phyloP scores from a whole-genome alignment of 129 eudicot species.

The Rutidosis leptorrhynchoides region DNA sequence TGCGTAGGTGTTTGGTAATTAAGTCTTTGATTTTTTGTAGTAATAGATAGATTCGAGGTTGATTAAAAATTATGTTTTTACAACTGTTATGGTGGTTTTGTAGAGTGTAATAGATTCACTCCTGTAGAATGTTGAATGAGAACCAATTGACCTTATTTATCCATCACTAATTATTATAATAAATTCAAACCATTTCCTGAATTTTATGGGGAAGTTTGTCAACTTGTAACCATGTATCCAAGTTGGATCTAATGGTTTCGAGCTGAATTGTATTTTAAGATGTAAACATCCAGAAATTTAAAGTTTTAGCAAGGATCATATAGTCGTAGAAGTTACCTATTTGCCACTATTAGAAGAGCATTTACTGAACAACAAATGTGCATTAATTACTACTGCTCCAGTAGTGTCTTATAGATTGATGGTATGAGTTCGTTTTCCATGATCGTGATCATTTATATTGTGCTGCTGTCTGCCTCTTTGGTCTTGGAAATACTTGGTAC shows the following conservation, averaged over 20 bases:
- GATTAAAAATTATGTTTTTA: no score
- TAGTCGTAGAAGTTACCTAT: constrained; percentile 46
- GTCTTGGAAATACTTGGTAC: not conserved
- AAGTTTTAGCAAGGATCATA: constrained; percentile 8
- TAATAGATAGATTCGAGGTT: no score
- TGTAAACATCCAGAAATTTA: constrained; percentile 6
- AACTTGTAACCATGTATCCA: constrained; percentile 49
- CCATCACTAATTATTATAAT: no score
- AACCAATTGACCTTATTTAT: no score
- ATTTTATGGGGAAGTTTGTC: constrained; percentile 91
- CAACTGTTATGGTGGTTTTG: no score
- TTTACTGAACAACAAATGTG: constrained; percentile 94
- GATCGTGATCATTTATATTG: not conserved
- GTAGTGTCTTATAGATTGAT: constrained; percentile 2
- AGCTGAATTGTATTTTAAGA: constrained; percentile 10
- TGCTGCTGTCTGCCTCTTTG: not conserved
- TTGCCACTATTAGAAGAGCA: constrained; percentile 99
- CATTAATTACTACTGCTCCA: constrained; percentile 63
- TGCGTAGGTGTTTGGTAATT: constrained; percentile 14
- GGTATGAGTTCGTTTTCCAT: not conserved
- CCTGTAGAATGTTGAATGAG: no score
- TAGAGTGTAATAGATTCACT: no score
- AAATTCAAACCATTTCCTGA: constrained; percentile 99
- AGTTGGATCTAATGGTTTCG: constrained; percentile 8
- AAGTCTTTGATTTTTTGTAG: not conserved